Evolutionary conservation across 192 early-diverging fungal species (phyloP).

Genomic region (Physocladia obscura): DNA sequence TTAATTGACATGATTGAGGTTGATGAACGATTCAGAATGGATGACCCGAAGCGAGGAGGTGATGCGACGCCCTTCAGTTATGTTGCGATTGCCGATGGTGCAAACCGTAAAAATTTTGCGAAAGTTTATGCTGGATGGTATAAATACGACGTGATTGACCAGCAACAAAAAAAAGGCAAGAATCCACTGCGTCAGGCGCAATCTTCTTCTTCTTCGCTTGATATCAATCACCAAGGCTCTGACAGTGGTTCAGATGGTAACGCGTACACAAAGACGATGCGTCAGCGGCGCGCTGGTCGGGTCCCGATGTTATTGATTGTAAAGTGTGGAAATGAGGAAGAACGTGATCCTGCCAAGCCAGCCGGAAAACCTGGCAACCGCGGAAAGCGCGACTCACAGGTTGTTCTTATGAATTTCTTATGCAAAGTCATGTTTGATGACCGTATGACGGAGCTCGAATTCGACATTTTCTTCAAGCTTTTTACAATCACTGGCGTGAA

Average conservation of each 20-base stretch:
- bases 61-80: slow-evolving; percentile 45
- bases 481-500: slow-evolving; percentile 83
- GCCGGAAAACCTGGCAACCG: slow-evolving; percentile 61
- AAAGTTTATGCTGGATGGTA: slow-evolving; percentile 64
- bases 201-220: not conserved
- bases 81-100: slow-evolving; percentile 87
- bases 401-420: slow-evolving; percentile 93
- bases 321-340: slow-evolving; percentile 50
- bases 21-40: slow-evolving; percentile 46
- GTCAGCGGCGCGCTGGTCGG: slow-evolving; percentile 32
- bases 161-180: not conserved
- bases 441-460: slow-evolving; percentile 84
- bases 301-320: slow-evolving; percentile 54
- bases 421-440: slow-evolving; percentile 80
- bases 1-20: slow-evolving; percentile 72
- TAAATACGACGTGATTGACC: slow-evolving; percentile 27
- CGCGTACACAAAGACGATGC: slow-evolving; percentile 30
- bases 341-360: slow-evolving; percentile 33
- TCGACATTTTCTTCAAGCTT: slow-evolving; percentile 85
- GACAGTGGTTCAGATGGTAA: not conserved
- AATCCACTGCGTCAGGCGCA: not conserved
- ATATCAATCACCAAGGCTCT: not conserved
- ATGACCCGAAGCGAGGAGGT: slow-evolving; percentile 43
- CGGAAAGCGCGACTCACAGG: slow-evolving; percentile 95
- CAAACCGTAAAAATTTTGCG: slow-evolving; percentile 91